Base-by-base conservation (phyloP, 805 yeast species). In the Wickerhamiella kurtzmanii region DNA sequence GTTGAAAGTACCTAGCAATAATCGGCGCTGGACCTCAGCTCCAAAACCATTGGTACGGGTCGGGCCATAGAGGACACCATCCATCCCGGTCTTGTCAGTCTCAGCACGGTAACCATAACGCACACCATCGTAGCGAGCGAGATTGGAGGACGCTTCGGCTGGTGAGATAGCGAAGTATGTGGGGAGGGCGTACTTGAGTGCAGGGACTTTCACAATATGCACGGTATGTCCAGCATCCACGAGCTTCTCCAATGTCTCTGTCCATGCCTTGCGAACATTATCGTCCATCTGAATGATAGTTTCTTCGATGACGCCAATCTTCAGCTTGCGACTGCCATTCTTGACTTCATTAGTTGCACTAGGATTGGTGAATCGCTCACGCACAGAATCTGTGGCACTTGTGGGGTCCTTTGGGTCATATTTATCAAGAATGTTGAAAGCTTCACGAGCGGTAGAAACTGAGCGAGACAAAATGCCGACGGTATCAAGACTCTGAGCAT, bases 401-500 rank as follows among this genome's bases (percentile, higher is more conserved):
- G 97, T 87, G 4, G 95, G 95, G 62, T 92, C 99, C 43, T 77
- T 76, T 0, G 61, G 57, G 61, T 92, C 98, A 55, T 68, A 64
- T 21, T 63, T 57, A 60, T 87, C 79, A 43, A 92, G 57, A 0
- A 73, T 67, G 0, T 60, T 49, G 59, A 73, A 88, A 0, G 80
- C 84, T 15, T 61, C 58, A 22, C 63, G 58, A 2, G 82, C 53
- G 0, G 64, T 56, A 0, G 60, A 63, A 4, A 82, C 52, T 25
- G 74, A 67, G 15, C 69, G 71, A 0, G 88, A 67, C 28, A 88
- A 47, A 1, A 94, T 72, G 0, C 99, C 99, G 1, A 92, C 96
- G 0, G 97, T 88, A 60, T 92, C 99, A 46, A 92, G 69, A 37
- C 89, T 79, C 63, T 94, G 97, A 1, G 96, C 96, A 64, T 88